A percentile compares a stretch with the other conserved stretches of the same genome.
Conservation (phyloP, 2,329 filamentous ascomycete species). For the Penicillium sp. region DNA sequence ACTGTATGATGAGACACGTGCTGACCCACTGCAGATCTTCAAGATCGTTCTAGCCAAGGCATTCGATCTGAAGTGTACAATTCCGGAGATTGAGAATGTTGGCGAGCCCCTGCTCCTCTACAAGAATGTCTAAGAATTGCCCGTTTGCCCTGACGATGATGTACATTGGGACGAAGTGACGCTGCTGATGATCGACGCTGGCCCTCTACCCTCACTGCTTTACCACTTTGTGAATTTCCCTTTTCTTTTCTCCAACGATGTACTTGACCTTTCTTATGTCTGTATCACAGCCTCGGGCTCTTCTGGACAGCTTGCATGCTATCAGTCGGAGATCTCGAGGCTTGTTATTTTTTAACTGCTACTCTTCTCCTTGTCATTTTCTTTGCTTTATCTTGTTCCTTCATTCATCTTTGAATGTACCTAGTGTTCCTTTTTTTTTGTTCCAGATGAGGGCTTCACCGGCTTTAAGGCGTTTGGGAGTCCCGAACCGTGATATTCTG, state of each 20-base stretch:
- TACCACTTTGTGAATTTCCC: slow-evolving; percentile 19
- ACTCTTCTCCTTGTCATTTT: slow-evolving; percentile 16
- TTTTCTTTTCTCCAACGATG: slow-evolving; percentile 19
- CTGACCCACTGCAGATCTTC: slow-evolving; percentile 72
- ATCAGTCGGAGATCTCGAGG: not conserved
- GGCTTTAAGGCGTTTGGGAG: slow-evolving; percentile 24
- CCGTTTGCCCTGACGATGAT: slow-evolving; percentile 28
- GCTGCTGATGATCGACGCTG: slow-evolving; percentile 34
- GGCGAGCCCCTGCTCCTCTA: slow-evolving; percentile 94
- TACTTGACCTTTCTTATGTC: slow-evolving; percentile 23
- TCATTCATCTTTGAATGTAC: slow-evolving; percentile 18
- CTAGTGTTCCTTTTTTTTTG: slow-evolving; percentile 17
- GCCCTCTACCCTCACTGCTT: slow-evolving; percentile 16
- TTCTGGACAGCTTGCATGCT: not conserved
- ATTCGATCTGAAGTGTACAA: slow-evolving; percentile 97
- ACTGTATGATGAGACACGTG: not conserved
- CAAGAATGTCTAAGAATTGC: slow-evolving; percentile 52
- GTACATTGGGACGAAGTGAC: slow-evolving; percentile 40
- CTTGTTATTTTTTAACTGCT: slow-evolving; percentile 3
- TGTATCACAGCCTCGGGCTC: not conserved
- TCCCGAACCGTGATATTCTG: slow-evolving; percentile 18
- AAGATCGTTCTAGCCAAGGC: slow-evolving; percentile 99
- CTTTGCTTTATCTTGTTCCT: slow-evolving; percentile 6
- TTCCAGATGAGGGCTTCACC: slow-evolving; percentile 16
- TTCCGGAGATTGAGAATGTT: slow-evolving; percentile 97